Evolutionary conservation across 2,329 filamentous ascomycete genomes (phyloP).

Genomic region (Fusarium sp.): DNA sequence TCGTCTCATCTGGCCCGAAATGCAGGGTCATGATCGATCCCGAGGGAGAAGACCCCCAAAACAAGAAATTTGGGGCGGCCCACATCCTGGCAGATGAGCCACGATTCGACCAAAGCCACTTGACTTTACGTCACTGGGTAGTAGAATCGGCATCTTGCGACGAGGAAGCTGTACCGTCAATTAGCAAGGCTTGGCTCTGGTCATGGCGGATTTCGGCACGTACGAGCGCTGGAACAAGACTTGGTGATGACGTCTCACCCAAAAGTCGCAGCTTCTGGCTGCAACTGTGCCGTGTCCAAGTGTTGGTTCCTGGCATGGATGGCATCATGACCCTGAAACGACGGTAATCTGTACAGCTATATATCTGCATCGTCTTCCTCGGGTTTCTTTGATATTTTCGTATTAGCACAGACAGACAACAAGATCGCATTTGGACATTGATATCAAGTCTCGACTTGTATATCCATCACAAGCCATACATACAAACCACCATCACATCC

Average conservation of each 20-base stretch:
- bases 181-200: constrained; percentile 31
- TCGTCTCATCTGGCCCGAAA: constrained; percentile 12
- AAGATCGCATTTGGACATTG: background rate
- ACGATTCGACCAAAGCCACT: constrained; percentile 45
- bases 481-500: background rate
- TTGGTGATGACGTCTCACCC: constrained; percentile 44
- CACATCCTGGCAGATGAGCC: constrained; percentile 35
- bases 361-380: constrained; percentile 29
- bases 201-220: constrained; percentile 32
- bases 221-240: constrained; percentile 26
- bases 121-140: constrained; percentile 41
- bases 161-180: constrained; percentile 22
- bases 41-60: constrained; percentile 25
- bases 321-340: constrained; percentile 9
- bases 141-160: constrained; percentile 32
- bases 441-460: constrained; percentile 7
- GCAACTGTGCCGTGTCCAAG: constrained; percentile 22
- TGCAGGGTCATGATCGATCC: constrained; percentile 22
- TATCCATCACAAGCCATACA: background rate
- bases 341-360: constrained; percentile 14
- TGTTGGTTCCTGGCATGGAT: constrained; percentile 24
- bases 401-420: constrained; percentile 13
- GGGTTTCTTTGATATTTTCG: constrained; percentile 4
- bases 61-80: constrained; percentile 38
- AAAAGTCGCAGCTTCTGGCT: constrained; percentile 28